Percentiles rank a stretch among this genome's conserved stretches.
Conservation (phyloP, 352 stramenopile species). For the Pythium dissimile region DNA sequence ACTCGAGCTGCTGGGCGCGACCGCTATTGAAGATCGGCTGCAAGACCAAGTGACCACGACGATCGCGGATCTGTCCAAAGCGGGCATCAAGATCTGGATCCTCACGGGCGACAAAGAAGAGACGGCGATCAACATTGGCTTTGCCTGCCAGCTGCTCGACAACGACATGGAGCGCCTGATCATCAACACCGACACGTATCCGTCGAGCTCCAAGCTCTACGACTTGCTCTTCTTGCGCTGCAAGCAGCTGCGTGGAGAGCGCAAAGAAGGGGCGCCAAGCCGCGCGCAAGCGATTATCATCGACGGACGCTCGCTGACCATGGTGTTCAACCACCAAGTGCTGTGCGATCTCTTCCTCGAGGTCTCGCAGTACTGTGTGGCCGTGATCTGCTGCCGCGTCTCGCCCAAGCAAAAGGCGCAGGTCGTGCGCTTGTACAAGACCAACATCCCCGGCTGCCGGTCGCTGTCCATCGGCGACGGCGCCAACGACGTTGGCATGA, state of each 20-base stretch:
- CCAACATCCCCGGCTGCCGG: constrained; percentile 75
- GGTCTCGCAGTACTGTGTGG: constrained; percentile 75
- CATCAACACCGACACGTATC: constrained; percentile 66
- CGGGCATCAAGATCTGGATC: constrained; percentile 86
- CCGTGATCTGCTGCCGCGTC: constrained; percentile 89
- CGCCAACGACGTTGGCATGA: constrained; percentile 99
- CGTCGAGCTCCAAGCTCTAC: constrained; percentile 51
- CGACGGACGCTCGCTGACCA: constrained; percentile 64
- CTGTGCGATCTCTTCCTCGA: constrained; percentile 83
- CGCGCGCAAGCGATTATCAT: constrained; percentile 65
- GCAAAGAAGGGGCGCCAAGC: constrained; percentile 18
- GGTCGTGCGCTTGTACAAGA: constrained; percentile 85
- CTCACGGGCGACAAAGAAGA: constrained; percentile 92
- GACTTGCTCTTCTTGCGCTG: constrained; percentile 54
- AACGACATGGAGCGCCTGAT: constrained; percentile 93
- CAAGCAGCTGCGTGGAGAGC: constrained; percentile 34
- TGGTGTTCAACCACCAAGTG: constrained; percentile 71
- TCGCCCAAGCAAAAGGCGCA: constrained; percentile 92
- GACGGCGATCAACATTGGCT: constrained; percentile 97
- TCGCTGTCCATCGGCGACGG: constrained; percentile 97
- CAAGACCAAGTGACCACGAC: constrained; percentile 76
- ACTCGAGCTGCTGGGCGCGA: constrained; percentile 71
- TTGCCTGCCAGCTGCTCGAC: constrained; percentile 93
- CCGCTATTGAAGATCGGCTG: constrained; percentile 78
- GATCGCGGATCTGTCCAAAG: constrained; percentile 65